Evolutionary conservation across 257 asterid genomes (phyloP).

Genomic region (Salvia hispanica): DNA sequence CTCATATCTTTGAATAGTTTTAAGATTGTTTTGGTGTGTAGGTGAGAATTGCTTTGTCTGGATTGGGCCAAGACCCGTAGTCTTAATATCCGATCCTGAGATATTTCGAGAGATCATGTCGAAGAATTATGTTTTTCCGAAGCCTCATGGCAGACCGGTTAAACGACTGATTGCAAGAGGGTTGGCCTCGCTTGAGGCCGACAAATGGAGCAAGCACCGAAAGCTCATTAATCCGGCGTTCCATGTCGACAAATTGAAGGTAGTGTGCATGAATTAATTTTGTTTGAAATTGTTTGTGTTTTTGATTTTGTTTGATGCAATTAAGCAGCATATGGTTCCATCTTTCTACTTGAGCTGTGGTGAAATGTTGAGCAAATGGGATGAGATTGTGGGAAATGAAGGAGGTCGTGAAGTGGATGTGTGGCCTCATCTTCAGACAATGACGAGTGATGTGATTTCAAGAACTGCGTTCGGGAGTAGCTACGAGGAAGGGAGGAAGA

Average conservation of each 20-base stretch:
- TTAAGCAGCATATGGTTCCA: slow-evolving; percentile 46
- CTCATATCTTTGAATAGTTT: no score
- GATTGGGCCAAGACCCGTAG: slow-evolving; percentile 48
- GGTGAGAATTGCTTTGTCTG: slow-evolving; percentile 50
- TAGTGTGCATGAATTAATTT: neutral
- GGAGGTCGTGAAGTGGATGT: slow-evolving; percentile 52
- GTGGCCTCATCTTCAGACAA: slow-evolving; percentile 47
- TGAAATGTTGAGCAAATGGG: slow-evolving; percentile 60
- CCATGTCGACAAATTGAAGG: slow-evolving; percentile 53
- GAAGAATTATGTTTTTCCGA: slow-evolving; percentile 41
- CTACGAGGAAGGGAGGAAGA: slow-evolving; percentile 55
- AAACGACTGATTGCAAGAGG: slow-evolving; percentile 38
- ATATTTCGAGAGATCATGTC: slow-evolving; percentile 44
- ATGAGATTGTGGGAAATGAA: slow-evolving; percentile 21
- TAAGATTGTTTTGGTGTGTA: slow-evolving; percentile 5
- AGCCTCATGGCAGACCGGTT: slow-evolving; percentile 31
- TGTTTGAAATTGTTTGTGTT: neutral
- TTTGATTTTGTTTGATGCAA: neutral
- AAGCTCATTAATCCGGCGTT: slow-evolving; percentile 55
- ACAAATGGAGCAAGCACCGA: slow-evolving; percentile 67
- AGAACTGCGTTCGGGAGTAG: slow-evolving; percentile 60
- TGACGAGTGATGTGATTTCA: slow-evolving; percentile 56
- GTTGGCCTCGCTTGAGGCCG: slow-evolving; percentile 36
- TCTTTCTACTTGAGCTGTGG: slow-evolving; percentile 47
- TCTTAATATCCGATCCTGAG: slow-evolving; percentile 43